Percentiles rank a stretch among this genome's conserved stretches.
phyloP scores from a whole-genome alignment of 768 basidiomycete genomes.

The Boletellus emodensis region DNA sequence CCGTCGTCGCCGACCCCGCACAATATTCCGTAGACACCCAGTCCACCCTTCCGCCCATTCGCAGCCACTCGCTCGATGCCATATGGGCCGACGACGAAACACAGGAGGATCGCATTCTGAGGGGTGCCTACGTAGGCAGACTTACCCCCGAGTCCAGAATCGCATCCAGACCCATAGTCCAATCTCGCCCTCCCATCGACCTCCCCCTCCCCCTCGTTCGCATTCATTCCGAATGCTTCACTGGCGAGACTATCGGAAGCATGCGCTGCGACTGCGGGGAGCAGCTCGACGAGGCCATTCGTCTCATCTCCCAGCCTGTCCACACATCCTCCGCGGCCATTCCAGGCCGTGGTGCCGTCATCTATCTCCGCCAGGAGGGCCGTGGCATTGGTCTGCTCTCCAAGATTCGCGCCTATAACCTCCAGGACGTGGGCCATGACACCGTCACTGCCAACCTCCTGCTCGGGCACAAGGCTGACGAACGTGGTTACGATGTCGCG shows the following conservation, averaged over 20 bases:
- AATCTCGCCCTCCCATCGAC: constrained; percentile 15
- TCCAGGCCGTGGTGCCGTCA: constrained; percentile 85
- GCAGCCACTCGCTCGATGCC: constrained; percentile 77
- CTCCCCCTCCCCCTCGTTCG: constrained; percentile 81
- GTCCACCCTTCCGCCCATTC: constrained; percentile 53
- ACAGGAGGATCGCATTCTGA: constrained; percentile 85
- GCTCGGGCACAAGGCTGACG: constrained; percentile 92
- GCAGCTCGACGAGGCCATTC: constrained; percentile 96
- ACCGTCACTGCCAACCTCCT: constrained; percentile 97
- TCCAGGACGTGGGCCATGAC: constrained; percentile 96
- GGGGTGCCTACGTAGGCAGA: constrained; percentile 91
- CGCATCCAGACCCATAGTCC: constrained; percentile 36
- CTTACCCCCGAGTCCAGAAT: constrained; percentile 54
- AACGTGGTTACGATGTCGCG: constrained; percentile 90
- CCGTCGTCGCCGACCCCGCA: constrained; percentile 88
- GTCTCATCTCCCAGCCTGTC: constrained; percentile 76
- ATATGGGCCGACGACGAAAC: constrained; percentile 85
- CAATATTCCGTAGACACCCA: constrained; percentile 58
- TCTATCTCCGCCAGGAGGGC: constrained; percentile 97
- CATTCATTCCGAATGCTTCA: constrained; percentile 98
- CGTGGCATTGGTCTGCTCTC: constrained; percentile 94
- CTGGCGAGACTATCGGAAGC: constrained; percentile 95
- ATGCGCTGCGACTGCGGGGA: constrained; percentile 99
- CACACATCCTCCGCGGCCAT: constrained; percentile 43
- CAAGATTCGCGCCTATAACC: constrained; percentile 95